phyloP scores from a whole-genome alignment of 108 stramenopile species.

The Nitzschia sp. region DNA sequence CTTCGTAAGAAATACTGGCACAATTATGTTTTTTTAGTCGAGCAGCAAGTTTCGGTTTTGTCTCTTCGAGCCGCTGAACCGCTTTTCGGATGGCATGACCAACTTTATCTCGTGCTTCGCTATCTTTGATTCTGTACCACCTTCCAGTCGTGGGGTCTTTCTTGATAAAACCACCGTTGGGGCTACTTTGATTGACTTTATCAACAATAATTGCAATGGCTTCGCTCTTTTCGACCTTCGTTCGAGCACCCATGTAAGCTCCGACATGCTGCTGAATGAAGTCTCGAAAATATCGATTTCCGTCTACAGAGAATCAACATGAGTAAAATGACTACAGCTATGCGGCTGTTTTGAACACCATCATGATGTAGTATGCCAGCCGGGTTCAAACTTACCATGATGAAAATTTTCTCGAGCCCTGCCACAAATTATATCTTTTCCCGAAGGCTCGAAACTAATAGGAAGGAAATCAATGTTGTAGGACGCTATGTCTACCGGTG shows the following conservation, averaged over 20 bases:
- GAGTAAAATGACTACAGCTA: too few relatives aligned
- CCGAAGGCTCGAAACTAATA: slow-evolving; percentile 4
- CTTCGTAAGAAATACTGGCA: neutral
- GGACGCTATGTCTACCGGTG: neutral
- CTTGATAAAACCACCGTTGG: slow-evolving; percentile 16
- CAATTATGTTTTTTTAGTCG: neutral
- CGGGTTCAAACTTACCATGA: slow-evolving; percentile 20
- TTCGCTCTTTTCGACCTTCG: slow-evolving; percentile 14
- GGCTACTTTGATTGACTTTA: neutral
- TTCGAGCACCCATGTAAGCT: slow-evolving; percentile 10
- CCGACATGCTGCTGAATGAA: slow-evolving; percentile 18
- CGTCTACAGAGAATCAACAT: too few relatives aligned
- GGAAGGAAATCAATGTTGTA: neutral
- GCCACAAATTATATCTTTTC: slow-evolving; percentile 20
- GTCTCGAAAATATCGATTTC: slow-evolving; percentile 21
- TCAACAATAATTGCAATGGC: slow-evolving; percentile 10
- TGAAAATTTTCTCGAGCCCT: slow-evolving; percentile 20
- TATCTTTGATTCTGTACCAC: slow-evolving; percentile 23
- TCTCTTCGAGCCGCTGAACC: slow-evolving; percentile 21
- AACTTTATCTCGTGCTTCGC: slow-evolving; percentile 24
- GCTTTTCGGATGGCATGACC: slow-evolving; percentile 27
- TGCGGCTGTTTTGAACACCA: too few relatives aligned
- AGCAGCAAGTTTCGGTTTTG: slow-evolving; percentile 18
- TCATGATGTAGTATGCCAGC: too few relatives aligned
- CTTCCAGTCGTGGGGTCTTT: slow-evolving; percentile 4